Conservation (phyloP, 208 protist genomes). For the Dictyostelium gargantuum region DNA sequence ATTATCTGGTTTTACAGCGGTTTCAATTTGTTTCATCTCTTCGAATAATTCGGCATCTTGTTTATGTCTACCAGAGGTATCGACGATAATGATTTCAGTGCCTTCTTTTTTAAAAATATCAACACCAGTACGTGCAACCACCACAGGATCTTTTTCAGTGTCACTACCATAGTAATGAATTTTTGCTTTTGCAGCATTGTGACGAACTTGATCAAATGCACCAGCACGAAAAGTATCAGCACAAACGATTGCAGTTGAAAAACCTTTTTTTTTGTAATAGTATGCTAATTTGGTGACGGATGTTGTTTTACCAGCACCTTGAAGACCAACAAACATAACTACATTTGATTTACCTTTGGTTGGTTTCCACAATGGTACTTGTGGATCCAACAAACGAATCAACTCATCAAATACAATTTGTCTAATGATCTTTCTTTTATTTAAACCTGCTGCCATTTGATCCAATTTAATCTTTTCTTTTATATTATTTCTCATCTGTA, state of each 20-base stretch:
- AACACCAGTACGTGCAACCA: conserved; percentile 96
- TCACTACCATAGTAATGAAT: conserved; percentile 97
- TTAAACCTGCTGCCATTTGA: conserved; percentile 93
- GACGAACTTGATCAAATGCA: conserved; percentile 97
- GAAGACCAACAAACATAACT: conserved; percentile 99
- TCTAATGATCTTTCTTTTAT: conserved; percentile 94
- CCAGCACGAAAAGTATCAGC: conserved; percentile 98
- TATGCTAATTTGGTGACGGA: conserved; percentile 93
- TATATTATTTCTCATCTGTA: conserved; percentile 93
- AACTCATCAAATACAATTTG: conserved; percentile 95
- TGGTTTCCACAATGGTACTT: conserved; percentile 94
- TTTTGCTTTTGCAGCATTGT: conserved; percentile 99
- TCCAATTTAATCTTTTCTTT: conserved; percentile 93
- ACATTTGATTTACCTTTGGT: conserved; percentile 96
- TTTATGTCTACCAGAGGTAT: conserved; percentile 98
- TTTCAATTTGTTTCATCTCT: conserved; percentile 96
- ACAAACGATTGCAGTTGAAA: conserved; percentile 96
- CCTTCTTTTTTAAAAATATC: conserved; percentile 92
- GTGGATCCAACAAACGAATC: conserved; percentile 96
- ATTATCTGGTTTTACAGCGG: conserved; percentile 91
- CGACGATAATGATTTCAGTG: conserved; percentile 98
- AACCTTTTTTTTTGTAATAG: conserved; percentile 91
- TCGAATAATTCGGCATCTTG: conserved; percentile 98
- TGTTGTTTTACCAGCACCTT: conserved; percentile 94
- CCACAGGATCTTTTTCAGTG: conserved; percentile 95